Conservation (phyloP, 164 flowering plant species). For the Chloranthus sessilifolius region DNA sequence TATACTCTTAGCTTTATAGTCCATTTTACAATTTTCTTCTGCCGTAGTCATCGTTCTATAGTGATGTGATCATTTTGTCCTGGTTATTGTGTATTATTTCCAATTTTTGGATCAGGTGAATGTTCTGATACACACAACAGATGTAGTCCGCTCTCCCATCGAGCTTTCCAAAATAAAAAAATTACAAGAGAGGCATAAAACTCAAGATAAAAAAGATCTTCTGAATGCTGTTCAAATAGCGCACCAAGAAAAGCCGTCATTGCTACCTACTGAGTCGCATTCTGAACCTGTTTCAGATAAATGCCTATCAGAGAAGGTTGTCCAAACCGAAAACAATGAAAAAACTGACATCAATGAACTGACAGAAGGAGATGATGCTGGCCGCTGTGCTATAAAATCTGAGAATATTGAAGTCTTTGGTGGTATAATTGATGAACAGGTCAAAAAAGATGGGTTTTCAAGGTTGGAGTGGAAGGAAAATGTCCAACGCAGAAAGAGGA, state of each 20-base stretch:
- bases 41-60: no score
- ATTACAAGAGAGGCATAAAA: constrained; percentile 29
- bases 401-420: constrained; percentile 1
- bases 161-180: constrained; percentile 18
- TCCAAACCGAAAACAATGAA: neutral
- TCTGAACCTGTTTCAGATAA: neutral
- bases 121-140: constrained; percentile 55
- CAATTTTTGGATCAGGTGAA: constrained; percentile 40
- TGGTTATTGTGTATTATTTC: neutral
- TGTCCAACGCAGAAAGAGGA: neutral
- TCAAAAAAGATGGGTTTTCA: neutral
- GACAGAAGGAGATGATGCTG: neutral
- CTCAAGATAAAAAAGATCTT: constrained; percentile 38
- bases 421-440: neutral
- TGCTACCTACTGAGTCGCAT: neutral
- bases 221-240: neutral
- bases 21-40: neutral
- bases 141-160: constrained; percentile 15
- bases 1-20: neutral
- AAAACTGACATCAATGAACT: constrained; percentile 1
- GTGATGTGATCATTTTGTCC: no score
- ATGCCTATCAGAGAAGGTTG: neutral
- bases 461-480: neutral
- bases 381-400: neutral
- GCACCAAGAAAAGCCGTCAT: neutral